Evolutionary conservation across 2,329 filamentous ascomycete species (phyloP).

Genomic region (Cordyceps tenuipes): DNA sequence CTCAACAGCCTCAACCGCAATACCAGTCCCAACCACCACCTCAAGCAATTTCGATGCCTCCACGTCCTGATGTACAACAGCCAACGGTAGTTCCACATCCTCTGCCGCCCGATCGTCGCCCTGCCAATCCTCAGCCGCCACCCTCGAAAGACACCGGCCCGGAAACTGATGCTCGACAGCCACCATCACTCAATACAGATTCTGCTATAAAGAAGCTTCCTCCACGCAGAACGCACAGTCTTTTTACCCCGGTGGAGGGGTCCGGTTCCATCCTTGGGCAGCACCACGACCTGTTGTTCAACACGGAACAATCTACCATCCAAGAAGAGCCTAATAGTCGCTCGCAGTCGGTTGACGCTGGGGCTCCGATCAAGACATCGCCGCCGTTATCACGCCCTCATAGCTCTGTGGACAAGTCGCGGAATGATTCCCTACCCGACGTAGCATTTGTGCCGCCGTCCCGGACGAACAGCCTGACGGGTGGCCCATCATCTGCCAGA

Average conservation of each 20-base stretch:
- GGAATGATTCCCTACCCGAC: conserved; percentile 55
- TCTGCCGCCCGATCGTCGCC: conserved; percentile 29
- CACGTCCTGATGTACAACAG: conserved; percentile 18
- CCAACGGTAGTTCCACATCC: conserved; percentile 14
- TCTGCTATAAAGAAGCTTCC: conserved; percentile 53
- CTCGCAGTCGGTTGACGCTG: conserved; percentile 57
- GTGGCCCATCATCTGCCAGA: conserved; percentile 45
- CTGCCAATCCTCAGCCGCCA: conserved; percentile 43
- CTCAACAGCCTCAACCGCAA: conserved; percentile 21
- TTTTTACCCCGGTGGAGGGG: conserved; percentile 96
- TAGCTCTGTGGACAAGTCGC: conserved; percentile 35
- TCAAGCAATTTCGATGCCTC: conserved; percentile 16
- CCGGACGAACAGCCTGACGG: conserved; percentile 67
- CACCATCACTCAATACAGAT: conserved; percentile 42
- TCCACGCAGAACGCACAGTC: conserved; percentile 78
- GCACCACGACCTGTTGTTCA: conserved; percentile 65
- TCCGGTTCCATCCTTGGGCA: conserved; percentile 80
- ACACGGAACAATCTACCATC: conserved; percentile 39
- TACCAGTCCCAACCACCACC: conserved; percentile 20
- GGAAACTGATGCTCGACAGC: conserved; percentile 40
- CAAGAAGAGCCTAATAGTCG: conserved; percentile 37
- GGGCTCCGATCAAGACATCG: conserved; percentile 44
- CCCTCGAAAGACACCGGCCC: conserved; percentile 41
- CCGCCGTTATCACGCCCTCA: conserved; percentile 45
- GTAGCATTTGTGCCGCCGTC: conserved; percentile 60